Percentiles rank a stretch among this genome's conserved stretches.
phyloP scores from a whole-genome alignment of 1,139 yeast genomes.

The Scheffersomyces titani region DNA sequence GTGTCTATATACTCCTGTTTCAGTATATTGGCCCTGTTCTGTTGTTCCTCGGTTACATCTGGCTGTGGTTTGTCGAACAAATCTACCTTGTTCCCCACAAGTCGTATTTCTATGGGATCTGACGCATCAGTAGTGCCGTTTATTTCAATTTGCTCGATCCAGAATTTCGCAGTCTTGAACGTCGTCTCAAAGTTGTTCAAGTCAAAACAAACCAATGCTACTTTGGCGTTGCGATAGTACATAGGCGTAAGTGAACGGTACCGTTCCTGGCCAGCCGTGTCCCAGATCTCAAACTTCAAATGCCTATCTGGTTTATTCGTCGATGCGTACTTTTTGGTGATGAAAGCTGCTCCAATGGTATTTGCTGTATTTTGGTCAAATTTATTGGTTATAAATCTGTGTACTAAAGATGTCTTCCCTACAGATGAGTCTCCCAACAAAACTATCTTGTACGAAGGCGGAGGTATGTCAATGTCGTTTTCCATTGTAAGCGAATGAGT shows the following conservation, averaged over 20 bases:
- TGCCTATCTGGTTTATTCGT: conserved; percentile 30
- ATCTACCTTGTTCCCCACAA: conserved; percentile 17
- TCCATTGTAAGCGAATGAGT: neutral
- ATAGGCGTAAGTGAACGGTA: conserved; percentile 50
- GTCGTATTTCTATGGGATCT: conserved; percentile 15
- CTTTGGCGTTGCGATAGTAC: conserved; percentile 48
- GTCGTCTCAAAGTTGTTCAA: conserved; percentile 32
- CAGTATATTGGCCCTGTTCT: neutral
- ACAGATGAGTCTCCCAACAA: conserved; percentile 50
- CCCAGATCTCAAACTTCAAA: conserved; percentile 51
- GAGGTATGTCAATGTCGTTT: conserved; percentile 10
- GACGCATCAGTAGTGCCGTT: conserved; percentile 23
- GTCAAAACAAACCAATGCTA: conserved; percentile 38
- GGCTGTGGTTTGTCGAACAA: conserved; percentile 1
- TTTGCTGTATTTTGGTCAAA: conserved; percentile 43
- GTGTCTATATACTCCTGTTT: neutral
- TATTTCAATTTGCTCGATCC: conserved; percentile 44
- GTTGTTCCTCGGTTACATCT: neutral
- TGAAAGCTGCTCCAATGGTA: conserved; percentile 53
- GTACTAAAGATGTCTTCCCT: conserved; percentile 48
- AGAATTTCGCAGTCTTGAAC: conserved; percentile 41
- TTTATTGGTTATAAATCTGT: conserved; percentile 38
- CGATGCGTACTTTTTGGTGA: conserved; percentile 35
- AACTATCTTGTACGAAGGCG: conserved; percentile 39
- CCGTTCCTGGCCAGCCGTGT: conserved; percentile 53